Evolutionary conservation across 306 rosid genomes (phyloP).

Genomic region (Lagenaria siceraria): DNA sequence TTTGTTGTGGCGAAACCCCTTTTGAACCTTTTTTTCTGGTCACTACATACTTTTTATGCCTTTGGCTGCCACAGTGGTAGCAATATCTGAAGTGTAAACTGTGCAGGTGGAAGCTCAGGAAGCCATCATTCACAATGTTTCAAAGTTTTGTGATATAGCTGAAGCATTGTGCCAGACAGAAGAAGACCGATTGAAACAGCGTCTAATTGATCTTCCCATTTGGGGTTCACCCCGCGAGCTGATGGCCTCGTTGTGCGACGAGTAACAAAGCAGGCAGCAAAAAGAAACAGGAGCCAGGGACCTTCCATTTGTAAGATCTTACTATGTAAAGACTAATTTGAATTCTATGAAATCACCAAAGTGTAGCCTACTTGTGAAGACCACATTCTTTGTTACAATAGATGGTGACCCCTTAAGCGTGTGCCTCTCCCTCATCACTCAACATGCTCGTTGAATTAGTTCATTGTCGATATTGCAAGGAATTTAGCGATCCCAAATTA

Average conservation of each 20-base stretch:
- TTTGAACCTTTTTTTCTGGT: background rate
- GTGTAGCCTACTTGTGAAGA: background rate
- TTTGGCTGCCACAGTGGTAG: background rate
- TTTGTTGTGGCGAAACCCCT: background rate
- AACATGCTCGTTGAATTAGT: background rate
- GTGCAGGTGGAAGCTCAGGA: slow-evolving; percentile 11
- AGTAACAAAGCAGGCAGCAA: background rate
- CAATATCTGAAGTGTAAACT: background rate
- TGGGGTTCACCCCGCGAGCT: slow-evolving; percentile 12
- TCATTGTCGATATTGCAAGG: background rate
- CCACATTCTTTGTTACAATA: background rate
- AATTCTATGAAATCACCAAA: background rate
- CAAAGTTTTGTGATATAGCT: slow-evolving; percentile 11
- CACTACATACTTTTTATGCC: background rate
- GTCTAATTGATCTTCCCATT: slow-evolving; percentile 10
- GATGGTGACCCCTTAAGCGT: background rate
- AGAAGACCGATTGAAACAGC: slow-evolving; percentile 5
- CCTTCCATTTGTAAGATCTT: slow-evolving; percentile 2
- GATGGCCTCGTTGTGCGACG: slow-evolving; percentile 10
- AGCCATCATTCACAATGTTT: slow-evolving; percentile 3
- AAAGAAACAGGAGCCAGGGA: background rate
- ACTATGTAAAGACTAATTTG: background rate
- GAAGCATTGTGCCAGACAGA: slow-evolving; percentile 3
- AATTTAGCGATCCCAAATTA: background rate
- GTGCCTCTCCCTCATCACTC: background rate